Base-by-base conservation (phyloP, 768 basidiomycete species). In the Suillus placidus region DNA sequence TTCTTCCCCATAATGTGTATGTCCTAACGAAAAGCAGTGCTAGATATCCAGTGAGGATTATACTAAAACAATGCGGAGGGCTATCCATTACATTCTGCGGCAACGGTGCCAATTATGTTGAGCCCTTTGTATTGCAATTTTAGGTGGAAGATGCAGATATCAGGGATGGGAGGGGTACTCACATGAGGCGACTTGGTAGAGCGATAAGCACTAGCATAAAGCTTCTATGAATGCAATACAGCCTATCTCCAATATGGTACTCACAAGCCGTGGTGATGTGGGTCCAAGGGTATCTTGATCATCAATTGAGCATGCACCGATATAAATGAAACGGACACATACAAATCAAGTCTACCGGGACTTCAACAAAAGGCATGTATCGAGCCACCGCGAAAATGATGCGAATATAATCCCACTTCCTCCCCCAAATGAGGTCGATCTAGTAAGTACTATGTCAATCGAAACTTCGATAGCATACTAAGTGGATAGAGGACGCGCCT, bases 1-100 rank as follows among this genome's bases (percentile, higher is more conserved):
- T 57, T 37, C n/a, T 57, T 23, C 56, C 56, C 56, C 34, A 57
- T 57, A 57, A 37, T 4, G 56, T 37, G 56, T 57, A 57, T 13
- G 56, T 57, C 56, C 35, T 57, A 23, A 57, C 23, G 3, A 58
- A 23, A 9, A 58, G 56, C 9, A 58, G 56, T 18, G 16, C 37
- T 58, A 37, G 23, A 26, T 9, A 58, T 37, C 37, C 9, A 8
- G n/a, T 58, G 4, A 57, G 23, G 4, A 38, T 38, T 18, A 26
- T 23, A 26, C 23, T 4, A 6, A 58, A 16, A 26, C 23, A 38
- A 57, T 37, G 13, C 37, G 37, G 37, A 38, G 23, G 8, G 18
- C 5, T 12, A 38, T 38, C 8, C 23, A 26, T 38, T 58, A 58
- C 56, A 26, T 38, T 58, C 56, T 58, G 37, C 56, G 9, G 23